Evolutionary conservation across 768 basidiomycete species (phyloP).

Genomic region (Xerocomus brunneocitrinus): DNA sequence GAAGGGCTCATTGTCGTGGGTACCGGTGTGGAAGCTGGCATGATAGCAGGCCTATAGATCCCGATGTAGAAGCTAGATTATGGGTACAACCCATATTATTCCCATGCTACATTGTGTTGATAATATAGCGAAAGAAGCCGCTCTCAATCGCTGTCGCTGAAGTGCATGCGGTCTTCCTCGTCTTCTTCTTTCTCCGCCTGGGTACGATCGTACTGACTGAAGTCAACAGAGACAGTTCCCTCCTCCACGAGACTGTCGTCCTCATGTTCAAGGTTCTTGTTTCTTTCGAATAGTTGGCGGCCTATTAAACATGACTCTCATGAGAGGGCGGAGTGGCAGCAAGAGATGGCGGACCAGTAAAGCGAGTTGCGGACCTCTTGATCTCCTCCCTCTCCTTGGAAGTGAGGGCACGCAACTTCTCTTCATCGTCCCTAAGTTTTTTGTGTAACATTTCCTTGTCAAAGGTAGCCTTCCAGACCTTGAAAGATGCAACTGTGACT

Average conservation of each 20-base stretch:
- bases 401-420: slow-evolving; percentile 61
- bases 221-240: slow-evolving; percentile 80
- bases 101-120: slow-evolving; percentile 4
- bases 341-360: slow-evolving; percentile 52
- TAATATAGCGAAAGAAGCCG: neutral
- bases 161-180: slow-evolving; percentile 62
- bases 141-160: slow-evolving; percentile 82
- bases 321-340: neutral
- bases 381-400: slow-evolving; percentile 84
- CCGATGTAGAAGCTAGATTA: slow-evolving; percentile 11
- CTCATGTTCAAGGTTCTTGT: slow-evolving; percentile 61
- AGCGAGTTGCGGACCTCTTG: slow-evolving; percentile 55
- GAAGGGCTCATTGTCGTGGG: slow-evolving; percentile 52
- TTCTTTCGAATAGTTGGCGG: slow-evolving; percentile 87
- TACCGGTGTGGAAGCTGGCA: slow-evolving; percentile 48
- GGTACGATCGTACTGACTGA: slow-evolving; percentile 81
- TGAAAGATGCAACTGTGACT: slow-evolving; percentile 80
- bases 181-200: slow-evolving; percentile 46
- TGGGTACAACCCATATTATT: slow-evolving; percentile 7
- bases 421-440: slow-evolving; percentile 73
- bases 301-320: slow-evolving; percentile 44
- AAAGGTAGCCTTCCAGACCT: slow-evolving; percentile 74
- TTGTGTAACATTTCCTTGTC: slow-evolving; percentile 59
- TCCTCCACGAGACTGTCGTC: slow-evolving; percentile 84
- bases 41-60: slow-evolving; percentile 56